Base-by-base conservation (phyloP, 805 yeast genomes). In the Hanseniaspora jakobsenii region DNA sequence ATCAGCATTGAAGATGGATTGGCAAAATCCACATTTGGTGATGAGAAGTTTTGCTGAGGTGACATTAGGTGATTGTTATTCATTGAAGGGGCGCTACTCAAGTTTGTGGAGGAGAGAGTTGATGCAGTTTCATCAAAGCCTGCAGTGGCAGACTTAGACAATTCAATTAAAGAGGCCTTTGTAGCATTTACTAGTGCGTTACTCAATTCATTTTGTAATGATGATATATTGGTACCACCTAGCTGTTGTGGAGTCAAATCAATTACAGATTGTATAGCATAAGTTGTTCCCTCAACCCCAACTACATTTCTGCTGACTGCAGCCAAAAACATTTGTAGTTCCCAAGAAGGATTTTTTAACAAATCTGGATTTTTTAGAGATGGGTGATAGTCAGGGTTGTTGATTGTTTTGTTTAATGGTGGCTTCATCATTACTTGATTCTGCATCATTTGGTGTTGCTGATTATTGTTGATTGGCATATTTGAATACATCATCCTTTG, bases 191-290 rank as follows among this genome's bases (percentile, higher is more conserved):
- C 48, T 29, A 45, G 30, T 3, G 37, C 39, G 19, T 39, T 39
- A 10, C 40, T 37, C 16, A 39, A 31, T 34, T 45, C 48, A 30
- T 30, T 39, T 32, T 38, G 44, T 26, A 35, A 26, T 19, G 35
- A 38, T 2, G 40, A 34, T 9, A 45, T 36, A 29, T 35, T 39
- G 4, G 37, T 34, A 19, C 44, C 44, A 4, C 48, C 48, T 14
- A 38, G 9, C 17, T 38, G 36, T 16, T 38, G 44, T 16, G 44
- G 38, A 34, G 57, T 59, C 47, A 59, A 57, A 44, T 61, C 59
- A 59, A 61, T 59, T 2, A 63, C 64, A 49, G 59, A 60, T 51
- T 61, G 64, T 36, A 64, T 55, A 3, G 65, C 65, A 49, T 61
- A 61, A 7, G 58, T 58, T 42, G 61, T 61, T 9, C 64, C 60